Conservation (phyloP, 768 basidiomycete genomes). For the Trametes cingulata region DNA sequence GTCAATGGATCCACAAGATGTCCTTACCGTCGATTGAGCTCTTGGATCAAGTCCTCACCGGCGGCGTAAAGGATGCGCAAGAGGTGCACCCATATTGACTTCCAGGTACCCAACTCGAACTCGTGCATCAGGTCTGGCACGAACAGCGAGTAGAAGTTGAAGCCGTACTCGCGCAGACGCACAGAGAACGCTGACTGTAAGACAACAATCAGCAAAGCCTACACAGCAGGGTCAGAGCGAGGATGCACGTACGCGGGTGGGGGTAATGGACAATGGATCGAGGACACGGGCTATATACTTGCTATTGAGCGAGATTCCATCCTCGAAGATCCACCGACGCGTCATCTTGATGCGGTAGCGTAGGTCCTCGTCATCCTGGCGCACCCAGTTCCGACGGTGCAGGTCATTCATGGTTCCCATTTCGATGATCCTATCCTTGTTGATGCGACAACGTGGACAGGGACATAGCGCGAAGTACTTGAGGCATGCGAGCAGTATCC, state of each 20-base stretch:
- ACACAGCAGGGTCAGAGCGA: background rate
- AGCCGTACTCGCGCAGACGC: slow-evolving; percentile 18
- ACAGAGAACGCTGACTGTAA: slow-evolving; percentile 29
- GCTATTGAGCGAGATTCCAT: slow-evolving; percentile 15
- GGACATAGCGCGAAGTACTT: slow-evolving; percentile 41
- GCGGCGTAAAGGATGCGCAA: slow-evolving; percentile 25
- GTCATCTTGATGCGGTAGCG: background rate
- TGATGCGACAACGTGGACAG: slow-evolving; percentile 40
- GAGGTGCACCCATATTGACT: slow-evolving; percentile 30
- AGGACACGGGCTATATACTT: slow-evolving; percentile 14
- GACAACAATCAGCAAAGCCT: background rate
- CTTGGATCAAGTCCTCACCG: slow-evolving; percentile 4
- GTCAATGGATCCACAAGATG: too few species aligned
- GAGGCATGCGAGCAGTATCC: slow-evolving; percentile 40
- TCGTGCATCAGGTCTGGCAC: slow-evolving; percentile 37
- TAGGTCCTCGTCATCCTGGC: slow-evolving; percentile 6
- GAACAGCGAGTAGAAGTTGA: slow-evolving; percentile 32
- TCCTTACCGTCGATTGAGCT: slow-evolving; percentile 23
- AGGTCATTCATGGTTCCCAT: slow-evolving; percentile 28
- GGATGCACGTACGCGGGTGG: slow-evolving; percentile 18
- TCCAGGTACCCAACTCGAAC: slow-evolving; percentile 39
- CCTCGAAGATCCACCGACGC: slow-evolving; percentile 22
- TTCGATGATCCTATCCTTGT: slow-evolving; percentile 30
- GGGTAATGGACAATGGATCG: slow-evolving; percentile 15
- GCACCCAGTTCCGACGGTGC: background rate